Percentiles rank a stretch among this genome's conserved stretches.
phyloP scores from a whole-genome alignment of 2,329 filamentous ascomycete species.

The Tolypocladium cylindrosporum region DNA sequence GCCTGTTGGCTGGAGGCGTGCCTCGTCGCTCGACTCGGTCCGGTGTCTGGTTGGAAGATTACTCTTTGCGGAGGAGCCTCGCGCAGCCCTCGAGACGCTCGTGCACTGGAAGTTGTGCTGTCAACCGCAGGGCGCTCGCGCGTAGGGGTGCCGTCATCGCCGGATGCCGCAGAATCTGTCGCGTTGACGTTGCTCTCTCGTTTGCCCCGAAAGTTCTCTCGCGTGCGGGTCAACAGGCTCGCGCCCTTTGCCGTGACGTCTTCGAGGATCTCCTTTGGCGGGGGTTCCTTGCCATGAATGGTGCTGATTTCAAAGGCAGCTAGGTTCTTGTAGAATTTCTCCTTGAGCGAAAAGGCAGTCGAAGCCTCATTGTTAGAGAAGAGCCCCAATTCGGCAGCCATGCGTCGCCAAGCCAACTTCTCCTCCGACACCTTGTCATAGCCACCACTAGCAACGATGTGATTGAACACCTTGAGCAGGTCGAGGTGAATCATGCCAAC shows the following conservation, averaged over 20 bases:
- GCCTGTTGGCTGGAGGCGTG: slow-evolving; percentile 40
- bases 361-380: slow-evolving; percentile 66
- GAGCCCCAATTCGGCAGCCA: slow-evolving; percentile 68
- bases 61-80: slow-evolving; percentile 79
- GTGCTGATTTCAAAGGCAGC: slow-evolving; percentile 78
- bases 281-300: slow-evolving; percentile 69
- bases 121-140: slow-evolving; percentile 43
- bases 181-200: slow-evolving; percentile 37
- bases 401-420: slow-evolving; percentile 76
- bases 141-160: slow-evolving; percentile 48
- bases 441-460: slow-evolving; percentile 66
- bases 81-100: slow-evolving; percentile 56
- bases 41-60: slow-evolving; percentile 74
- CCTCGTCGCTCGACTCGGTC: slow-evolving; percentile 52
- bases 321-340: slow-evolving; percentile 82
- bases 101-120: slow-evolving; percentile 37
- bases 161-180: slow-evolving; percentile 48
- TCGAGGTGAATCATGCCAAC: slow-evolving; percentile 70
- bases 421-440: slow-evolving; percentile 79
- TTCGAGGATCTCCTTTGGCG: slow-evolving; percentile 80
- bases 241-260: slow-evolving; percentile 80
- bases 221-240: slow-evolving; percentile 64
- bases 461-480: slow-evolving; percentile 67
- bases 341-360: slow-evolving; percentile 79
- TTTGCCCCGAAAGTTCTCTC: slow-evolving; percentile 60